Evolutionary conservation across 139 green algal genomes (phyloP), one percentile per base, ranked within the genome.

Genomic region (Chlamydomonas incerta): DNA sequence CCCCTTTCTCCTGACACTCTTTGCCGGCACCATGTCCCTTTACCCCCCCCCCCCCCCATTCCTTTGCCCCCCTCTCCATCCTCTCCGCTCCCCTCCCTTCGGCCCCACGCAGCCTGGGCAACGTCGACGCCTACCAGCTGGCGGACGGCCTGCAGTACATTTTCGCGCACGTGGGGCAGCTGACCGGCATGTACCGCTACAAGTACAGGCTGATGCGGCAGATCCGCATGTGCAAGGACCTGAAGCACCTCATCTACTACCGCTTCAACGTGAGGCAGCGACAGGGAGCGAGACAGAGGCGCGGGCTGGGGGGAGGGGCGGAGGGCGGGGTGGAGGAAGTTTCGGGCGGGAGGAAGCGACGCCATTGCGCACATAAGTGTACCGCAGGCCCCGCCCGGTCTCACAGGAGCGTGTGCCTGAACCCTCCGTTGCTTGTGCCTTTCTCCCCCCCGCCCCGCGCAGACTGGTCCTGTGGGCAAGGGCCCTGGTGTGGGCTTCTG

Each of bases 161-260:
- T 55, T 99, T 99, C 91, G 91, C 93, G 31, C 98, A 99, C 89
- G 97, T 99, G 63, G 98, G 98, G 69, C 98, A 99, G 95, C 95
- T 99, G 63, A 99, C 98, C 26, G 96, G 96, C 75, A 98, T 98
- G 96, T 98, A 98, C 93, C 92, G 96, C 72, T 99, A 99, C 95
- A 99, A 99, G 95, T 99, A 99, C 94, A 94, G 96, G 82, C 94
- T 99, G 50, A 99, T 99, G 98, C 91, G 98, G 21, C 98, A 99
- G 94, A 98, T 99, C 83, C 96, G 98, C 87, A 98, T 98, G 95
- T 98, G 96, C 95, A 99, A 99, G 94, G 97, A 99, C 90, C 88
- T 99, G 47, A 99, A 99, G 95, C 98, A 99, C 92, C 93, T 99
- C 70, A 97, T 99, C 71, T 99, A 99, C 94, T 99, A 99, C 95